phyloP scores from a whole-genome alignment of 2,329 filamentous ascomycete species.

The Colletotrichum brevisporum region DNA sequence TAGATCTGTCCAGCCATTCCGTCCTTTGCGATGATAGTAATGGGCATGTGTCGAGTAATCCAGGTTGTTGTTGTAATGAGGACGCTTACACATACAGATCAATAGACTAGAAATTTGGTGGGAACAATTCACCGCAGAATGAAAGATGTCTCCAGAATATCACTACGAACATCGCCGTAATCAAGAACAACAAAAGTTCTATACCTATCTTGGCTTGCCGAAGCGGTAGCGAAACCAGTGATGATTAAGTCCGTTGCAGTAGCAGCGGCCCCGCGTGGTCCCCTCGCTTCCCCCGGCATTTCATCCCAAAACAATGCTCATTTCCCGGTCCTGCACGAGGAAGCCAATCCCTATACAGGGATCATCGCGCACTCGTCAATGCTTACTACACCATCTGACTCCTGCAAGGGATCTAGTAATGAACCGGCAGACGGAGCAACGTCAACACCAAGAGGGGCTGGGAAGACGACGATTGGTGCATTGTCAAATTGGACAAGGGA shows the following conservation, averaged over 20 bases:
- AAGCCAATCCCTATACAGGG: constrained; percentile 10
- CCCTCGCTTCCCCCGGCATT: constrained; percentile 7
- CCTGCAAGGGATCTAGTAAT: constrained; percentile 8
- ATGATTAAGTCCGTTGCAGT: constrained; percentile 1
- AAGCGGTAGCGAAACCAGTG: constrained; percentile 11
- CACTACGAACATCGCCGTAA: too few species aligned
- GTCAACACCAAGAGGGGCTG: constrained; percentile 8
- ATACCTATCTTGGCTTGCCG: background rate
- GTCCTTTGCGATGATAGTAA: background rate
- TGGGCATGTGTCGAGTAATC: background rate
- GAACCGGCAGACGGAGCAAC: constrained; percentile 11
- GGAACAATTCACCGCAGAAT: background rate
- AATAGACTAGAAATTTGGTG: background rate
- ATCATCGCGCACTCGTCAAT: constrained; percentile 10
- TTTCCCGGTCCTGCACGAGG: constrained; percentile 18
- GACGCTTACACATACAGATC: background rate
- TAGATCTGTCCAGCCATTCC: too few species aligned
- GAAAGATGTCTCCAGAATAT: background rate
- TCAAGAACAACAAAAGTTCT: background rate
- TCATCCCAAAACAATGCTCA: constrained; percentile 22
- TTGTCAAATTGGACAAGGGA: constrained; percentile 4
- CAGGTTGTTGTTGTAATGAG: background rate
- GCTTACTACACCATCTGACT: background rate
- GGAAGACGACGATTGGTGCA: constrained; percentile 13
- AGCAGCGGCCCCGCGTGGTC: constrained; percentile 24